Base-by-base conservation (phyloP, 306 rosid species). In the Fragaria nilgerrensis region DNA sequence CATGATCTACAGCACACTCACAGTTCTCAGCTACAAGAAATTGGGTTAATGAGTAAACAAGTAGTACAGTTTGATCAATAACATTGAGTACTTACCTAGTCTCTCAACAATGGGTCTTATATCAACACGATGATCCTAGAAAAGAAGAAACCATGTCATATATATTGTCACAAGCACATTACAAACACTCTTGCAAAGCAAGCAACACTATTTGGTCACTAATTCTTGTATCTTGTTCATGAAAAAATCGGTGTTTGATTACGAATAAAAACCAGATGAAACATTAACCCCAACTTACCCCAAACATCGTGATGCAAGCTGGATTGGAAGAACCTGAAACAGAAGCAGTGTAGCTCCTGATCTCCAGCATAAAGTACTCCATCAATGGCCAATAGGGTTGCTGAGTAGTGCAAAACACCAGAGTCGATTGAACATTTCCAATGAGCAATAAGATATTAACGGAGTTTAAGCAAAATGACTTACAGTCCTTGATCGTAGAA, bases 1-100 rank as follows among this genome's bases (percentile, higher is more conserved):
- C 86, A 76, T 75, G 64, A 82, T 91, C 97, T 91, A 87, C 67
- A 74, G 69, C 55, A 25, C 59, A 59, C 27, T 3, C 14, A 14
- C 41, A 56, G 37, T 7, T 39, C 36, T 52, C 29, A 53, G 34
- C 44, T 53, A 50, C 20, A 34, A 32, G n/a, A 72, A 59, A 10
- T 25, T 59, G 36, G 65, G 34, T 25, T 25, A 58, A 9, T 50
- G 32, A 15, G n/a, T 32, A 34, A 50, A 6, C 32, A 50, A 72
- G 12, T 36, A 59, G 27, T 25, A 59, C 15, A 59, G 34, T 72
- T n/a, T 15, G 39, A 77, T 44, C 39, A 25, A 62, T 5, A 22
- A 16, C 23, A 12, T 22, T 25, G 34, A 53, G 34, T 41, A 50
- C 81, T 81, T 67, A 83, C 86, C 89, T 39, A 85, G 47, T 37